These are phyloP conservation scores for Eimeria sp. DNA, from an alignment of 169 alveolate genomes.

Conservation along the genomic window DNA sequence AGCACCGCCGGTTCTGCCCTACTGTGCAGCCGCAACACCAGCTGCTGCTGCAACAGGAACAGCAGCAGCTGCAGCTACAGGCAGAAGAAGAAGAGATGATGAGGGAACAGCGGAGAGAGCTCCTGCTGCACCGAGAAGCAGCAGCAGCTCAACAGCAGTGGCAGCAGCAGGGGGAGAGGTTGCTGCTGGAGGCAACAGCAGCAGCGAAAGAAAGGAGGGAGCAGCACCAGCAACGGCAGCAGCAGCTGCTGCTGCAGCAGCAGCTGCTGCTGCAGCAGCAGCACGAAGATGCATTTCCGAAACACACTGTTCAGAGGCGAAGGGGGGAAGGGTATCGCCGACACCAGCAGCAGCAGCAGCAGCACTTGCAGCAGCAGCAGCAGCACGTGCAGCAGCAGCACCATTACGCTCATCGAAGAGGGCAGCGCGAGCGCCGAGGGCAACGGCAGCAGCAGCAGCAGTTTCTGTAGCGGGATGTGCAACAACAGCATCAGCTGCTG, in stretches of 20 bases:
- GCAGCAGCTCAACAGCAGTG: conserved; percentile 37
- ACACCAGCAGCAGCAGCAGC: conserved; percentile 31
- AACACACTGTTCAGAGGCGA: background rate
- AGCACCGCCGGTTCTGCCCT: background rate
- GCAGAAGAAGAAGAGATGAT: conserved; percentile 19
- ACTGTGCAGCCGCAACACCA: background rate
- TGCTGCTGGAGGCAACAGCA: conserved; percentile 25
- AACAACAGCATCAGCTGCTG: background rate
- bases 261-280: background rate
- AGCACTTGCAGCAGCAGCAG: background rate
- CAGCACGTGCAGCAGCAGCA: background rate
- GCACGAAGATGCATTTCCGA: background rate
- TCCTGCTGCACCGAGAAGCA: conserved; percentile 14
- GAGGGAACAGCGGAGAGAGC: background rate
- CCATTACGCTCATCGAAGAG: background rate
- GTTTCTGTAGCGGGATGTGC: background rate
- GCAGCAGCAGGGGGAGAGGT: conserved; percentile 18
- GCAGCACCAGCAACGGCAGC: conserved; percentile 3
- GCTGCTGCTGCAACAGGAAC: background rate
- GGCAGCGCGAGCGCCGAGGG: background rate
- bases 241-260: background rate
- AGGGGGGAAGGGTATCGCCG: background rate
- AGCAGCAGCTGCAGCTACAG: background rate
- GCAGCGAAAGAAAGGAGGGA: background rate
- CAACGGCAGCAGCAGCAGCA: conserved; percentile 7